Evolutionary conservation across 2,329 filamentous ascomycete genomes (phyloP).

Genomic region (Aspergillus unguis): DNA sequence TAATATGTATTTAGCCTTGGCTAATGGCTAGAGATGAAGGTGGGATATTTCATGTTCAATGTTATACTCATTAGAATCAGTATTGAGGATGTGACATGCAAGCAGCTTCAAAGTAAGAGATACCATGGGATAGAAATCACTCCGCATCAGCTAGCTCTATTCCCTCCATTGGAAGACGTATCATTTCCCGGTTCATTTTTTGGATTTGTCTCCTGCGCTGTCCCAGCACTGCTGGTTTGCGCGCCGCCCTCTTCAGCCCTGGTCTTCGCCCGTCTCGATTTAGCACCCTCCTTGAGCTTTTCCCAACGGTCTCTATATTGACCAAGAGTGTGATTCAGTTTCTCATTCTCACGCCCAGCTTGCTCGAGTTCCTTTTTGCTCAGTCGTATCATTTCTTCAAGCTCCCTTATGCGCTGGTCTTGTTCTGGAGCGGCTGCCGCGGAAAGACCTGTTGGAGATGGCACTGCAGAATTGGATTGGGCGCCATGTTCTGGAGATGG

Average conservation of each 20-base stretch:
- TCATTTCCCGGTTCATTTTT: not conserved
- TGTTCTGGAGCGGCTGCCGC: conserved; percentile 29
- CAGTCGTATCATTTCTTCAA: conserved; percentile 63
- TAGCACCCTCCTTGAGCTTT: conserved; percentile 64
- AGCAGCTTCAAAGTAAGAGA: not conserved
- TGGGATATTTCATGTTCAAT: not conserved
- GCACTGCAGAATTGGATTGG: conserved; percentile 29
- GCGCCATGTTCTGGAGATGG: conserved; percentile 29
- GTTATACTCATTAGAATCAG: not conserved
- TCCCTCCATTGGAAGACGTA: not conserved
- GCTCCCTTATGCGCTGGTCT: conserved; percentile 58
- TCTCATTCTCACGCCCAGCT: conserved; percentile 60
- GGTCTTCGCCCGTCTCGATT: conserved; percentile 32
- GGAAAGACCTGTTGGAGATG: conserved; percentile 21
- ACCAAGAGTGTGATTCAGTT: conserved; percentile 52
- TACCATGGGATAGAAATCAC: not conserved
- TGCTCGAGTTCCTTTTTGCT: conserved; percentile 61
- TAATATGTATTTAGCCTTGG: not conserved
- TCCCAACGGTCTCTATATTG: conserved; percentile 66
- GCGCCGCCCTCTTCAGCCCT: conserved; percentile 14
- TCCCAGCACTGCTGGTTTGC: conserved; percentile 2
- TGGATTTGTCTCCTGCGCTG: not conserved
- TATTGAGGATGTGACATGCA: not conserved
- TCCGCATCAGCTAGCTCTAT: too few species aligned
- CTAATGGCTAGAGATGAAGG: not conserved